phyloP scores from a whole-genome alignment of 1,284 basidiomycete genomes.

The Trichosporon sp. region DNA sequence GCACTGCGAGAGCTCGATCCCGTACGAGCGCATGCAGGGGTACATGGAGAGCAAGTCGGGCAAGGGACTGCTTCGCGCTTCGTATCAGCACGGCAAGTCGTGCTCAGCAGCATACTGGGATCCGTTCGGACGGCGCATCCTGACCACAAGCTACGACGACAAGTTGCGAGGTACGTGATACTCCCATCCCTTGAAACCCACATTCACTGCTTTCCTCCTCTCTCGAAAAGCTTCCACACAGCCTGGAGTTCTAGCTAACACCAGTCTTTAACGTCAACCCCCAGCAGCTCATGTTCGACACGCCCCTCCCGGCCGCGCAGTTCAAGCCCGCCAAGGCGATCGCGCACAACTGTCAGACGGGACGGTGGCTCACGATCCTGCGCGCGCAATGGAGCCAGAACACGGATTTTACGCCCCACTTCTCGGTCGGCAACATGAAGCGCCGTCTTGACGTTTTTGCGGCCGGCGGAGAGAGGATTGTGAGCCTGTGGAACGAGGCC shows the following conservation, averaged over 20 bases:
- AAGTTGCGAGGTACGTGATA: slow-evolving; percentile 46
- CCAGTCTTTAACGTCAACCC: slow-evolving; percentile 57
- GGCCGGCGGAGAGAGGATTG: slow-evolving; percentile 51
- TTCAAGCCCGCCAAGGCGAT: slow-evolving; percentile 47
- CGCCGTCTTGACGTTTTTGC: slow-evolving; percentile 55
- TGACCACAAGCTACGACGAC: slow-evolving; percentile 59
- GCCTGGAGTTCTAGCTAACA: not conserved
- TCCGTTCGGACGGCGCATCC: slow-evolving; percentile 54
- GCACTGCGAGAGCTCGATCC: slow-evolving; percentile 35
- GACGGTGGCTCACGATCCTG: slow-evolving; percentile 59
- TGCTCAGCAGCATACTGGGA: slow-evolving; percentile 59
- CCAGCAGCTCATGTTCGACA: slow-evolving; percentile 38
- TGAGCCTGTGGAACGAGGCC: slow-evolving; percentile 46
- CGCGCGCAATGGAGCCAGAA: slow-evolving; percentile 58
- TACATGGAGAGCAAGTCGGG: slow-evolving; percentile 40
- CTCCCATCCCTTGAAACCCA: not conserved
- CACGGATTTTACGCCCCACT: slow-evolving; percentile 56
- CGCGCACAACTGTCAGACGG: slow-evolving; percentile 59
- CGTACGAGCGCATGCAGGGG: slow-evolving; percentile 32
- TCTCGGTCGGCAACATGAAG: slow-evolving; percentile 59
- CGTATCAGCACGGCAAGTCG: slow-evolving; percentile 55
- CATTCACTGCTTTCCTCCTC: not conserved
- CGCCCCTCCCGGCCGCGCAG: slow-evolving; percentile 38
- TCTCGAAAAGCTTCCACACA: not conserved
- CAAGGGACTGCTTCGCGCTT: slow-evolving; percentile 46